Conservation (phyloP, 352 stramenopile species). For the Paralagenidium karlingii region DNA sequence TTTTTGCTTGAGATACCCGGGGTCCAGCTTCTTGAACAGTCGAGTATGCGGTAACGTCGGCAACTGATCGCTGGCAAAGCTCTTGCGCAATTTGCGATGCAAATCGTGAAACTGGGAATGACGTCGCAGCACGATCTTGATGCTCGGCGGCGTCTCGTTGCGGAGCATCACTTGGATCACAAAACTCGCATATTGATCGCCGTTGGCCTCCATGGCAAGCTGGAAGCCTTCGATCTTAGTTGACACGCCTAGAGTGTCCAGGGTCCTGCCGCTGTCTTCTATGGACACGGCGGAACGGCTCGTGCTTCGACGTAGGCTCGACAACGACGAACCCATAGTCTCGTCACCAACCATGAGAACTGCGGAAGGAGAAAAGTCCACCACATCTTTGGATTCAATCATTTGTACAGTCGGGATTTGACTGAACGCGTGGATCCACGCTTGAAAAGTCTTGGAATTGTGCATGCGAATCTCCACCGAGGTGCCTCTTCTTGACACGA, state of each 20-base stretch:
- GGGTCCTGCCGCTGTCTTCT: too few species aligned
- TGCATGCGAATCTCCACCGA: constrained; percentile 71
- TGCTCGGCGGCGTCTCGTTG: constrained; percentile 44
- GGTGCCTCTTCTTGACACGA: constrained; percentile 50
- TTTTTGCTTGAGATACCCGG: constrained; percentile 70
- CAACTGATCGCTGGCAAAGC: constrained; percentile 69
- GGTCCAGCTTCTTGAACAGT: constrained; percentile 80
- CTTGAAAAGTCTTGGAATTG: constrained; percentile 61
- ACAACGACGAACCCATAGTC: constrained; percentile 15
- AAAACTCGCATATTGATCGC: constrained; percentile 59
- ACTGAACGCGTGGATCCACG: constrained; percentile 52
- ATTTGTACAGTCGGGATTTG: constrained; percentile 40
- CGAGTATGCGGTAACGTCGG: constrained; percentile 49
- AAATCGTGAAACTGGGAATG: constrained; percentile 72
- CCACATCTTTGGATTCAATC: constrained; percentile 53
- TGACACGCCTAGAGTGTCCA: too few species aligned
- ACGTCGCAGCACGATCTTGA: constrained; percentile 54
- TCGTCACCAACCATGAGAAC: constrained; percentile 54
- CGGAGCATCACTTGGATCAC: constrained; percentile 51
- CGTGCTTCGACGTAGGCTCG: constrained; percentile 26
- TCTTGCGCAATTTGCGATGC: constrained; percentile 58
- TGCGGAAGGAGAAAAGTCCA: constrained; percentile 69
- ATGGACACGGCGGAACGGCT: too few species aligned
- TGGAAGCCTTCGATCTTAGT: constrained; percentile 73
- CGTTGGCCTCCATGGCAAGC: constrained; percentile 54